Base-by-base conservation (phyloP, 495 filamentous ascomycete genomes). In the Hyaloscypha finlandica region DNA sequence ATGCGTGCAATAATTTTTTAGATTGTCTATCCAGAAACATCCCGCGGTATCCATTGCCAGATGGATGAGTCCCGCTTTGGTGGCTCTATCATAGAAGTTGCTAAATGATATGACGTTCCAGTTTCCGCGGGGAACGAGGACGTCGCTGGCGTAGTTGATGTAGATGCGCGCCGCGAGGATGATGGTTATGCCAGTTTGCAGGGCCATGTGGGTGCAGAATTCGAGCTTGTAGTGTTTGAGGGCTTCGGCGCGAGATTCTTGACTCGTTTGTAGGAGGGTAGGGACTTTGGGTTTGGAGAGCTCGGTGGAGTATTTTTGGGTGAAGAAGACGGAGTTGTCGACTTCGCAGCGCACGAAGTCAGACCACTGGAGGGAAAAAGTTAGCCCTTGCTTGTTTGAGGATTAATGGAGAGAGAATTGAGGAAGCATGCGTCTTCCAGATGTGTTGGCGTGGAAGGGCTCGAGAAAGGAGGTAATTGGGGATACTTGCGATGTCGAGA, bases 21-120 rank as follows among this genome's bases (percentile, higher is more conserved):
- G 20, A 19, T 31, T 31, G 11, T 25, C 9, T 3, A 5, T 6
- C 53, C 53, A 56, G 53, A 56, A 56, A 56, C 29, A 25, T 2
- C 53, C 53, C 16, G 25, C 53, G 8, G 29, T 31, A 30, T 56
- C 53, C 11, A 56, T 6, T n/a, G 53, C 53, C 16, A 56, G 9
- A 25, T 19, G 22, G 3, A 25, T 8, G 5, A 25, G 29, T 1
- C 53, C 53, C 29, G 20, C 22, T 16, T 11, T 56, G 4, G 8
- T 30, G 8, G 16, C 31, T 6, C 56, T 37, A 8, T 42, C 14
- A 61, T n/a, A 58, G 25, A 68, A 69, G 6, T 69, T 39, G 29
- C 31, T 6, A 48, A 69, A 64, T 0, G 62, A 60, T 8, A 35
- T n/a, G 16, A 65, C 33, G 33, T 69, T 64, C 67, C 67, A 69